Conservation (phyloP, 1,284 basidiomycete species). For the Rugosomyces carneus region DNA sequence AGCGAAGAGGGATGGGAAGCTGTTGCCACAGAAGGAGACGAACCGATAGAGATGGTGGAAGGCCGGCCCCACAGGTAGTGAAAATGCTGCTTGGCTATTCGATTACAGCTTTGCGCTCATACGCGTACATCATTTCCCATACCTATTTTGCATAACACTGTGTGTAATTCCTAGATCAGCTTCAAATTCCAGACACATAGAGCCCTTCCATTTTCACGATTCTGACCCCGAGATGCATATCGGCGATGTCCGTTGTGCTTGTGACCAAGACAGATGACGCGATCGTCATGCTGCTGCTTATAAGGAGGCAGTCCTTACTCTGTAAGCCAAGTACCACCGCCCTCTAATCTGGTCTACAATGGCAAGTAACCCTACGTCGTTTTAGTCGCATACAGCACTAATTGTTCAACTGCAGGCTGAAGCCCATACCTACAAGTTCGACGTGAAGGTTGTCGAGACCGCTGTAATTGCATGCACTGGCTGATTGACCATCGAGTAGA, state of each 20-base stretch:
- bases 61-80: constrained; percentile 25
- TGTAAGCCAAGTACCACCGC: background rate
- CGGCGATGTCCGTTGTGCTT: constrained; percentile 6
- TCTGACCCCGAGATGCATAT: background rate
- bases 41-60: constrained; percentile 57
- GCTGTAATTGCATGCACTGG: background rate
- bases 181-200: background rate
- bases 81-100: background rate
- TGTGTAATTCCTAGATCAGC: background rate
- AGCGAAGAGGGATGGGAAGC: constrained; percentile 65
- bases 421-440: constrained; percentile 49
- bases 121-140: background rate
- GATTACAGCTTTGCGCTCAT: background rate
- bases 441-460: constrained; percentile 43
- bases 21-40: constrained; percentile 67
- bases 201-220: background rate
- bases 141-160: background rate
- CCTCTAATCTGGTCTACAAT: background rate
- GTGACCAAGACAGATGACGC: constrained; percentile 11
- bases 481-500: constrained; percentile 35
- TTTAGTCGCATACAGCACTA: too few relatives aligned
- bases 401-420: constrained; percentile 16
- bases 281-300: constrained; percentile 11
- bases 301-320: background rate
- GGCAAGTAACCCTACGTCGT: background rate